Conservation (phyloP, 2,329 filamentous ascomycete species). For the Penicillium rolfsii region DNA sequence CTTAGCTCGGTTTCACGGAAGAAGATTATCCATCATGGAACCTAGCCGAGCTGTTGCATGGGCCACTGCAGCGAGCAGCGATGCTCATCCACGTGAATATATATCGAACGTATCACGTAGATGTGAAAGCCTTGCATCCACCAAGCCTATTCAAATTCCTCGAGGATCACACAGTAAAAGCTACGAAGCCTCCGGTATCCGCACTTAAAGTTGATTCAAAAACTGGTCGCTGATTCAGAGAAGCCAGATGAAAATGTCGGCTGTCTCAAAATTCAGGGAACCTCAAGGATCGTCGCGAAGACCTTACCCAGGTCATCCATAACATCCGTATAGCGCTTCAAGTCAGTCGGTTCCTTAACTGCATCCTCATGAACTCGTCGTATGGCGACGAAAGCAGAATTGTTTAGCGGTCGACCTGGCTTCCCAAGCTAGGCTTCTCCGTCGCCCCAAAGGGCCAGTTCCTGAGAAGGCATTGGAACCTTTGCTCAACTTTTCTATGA, state of each 20-base stretch:
- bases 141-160: conserved; percentile 31
- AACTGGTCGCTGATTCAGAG: conserved; percentile 25
- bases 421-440: conserved; percentile 11
- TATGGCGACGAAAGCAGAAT: conserved; percentile 8
- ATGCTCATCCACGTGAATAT: conserved; percentile 25
- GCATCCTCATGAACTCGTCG: conserved; percentile 8
- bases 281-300: conserved; percentile 13
- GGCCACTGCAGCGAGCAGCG: conserved; percentile 31
- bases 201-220: conserved; percentile 19
- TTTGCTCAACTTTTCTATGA: not conserved
- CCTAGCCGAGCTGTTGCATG: conserved; percentile 24
- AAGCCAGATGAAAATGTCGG: conserved; percentile 21
- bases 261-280: conserved; percentile 13
- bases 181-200: conserved; percentile 24
- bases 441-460: conserved; percentile 4
- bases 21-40: conserved; percentile 1
- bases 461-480: not conserved
- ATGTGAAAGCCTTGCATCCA: conserved; percentile 31
- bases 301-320: conserved; percentile 15
- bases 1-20: not conserved
- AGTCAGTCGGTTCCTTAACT: conserved; percentile 9
- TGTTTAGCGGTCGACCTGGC: conserved; percentile 10
- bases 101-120: conserved; percentile 25
- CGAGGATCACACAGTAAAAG: conserved; percentile 27
- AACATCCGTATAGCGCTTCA: conserved; percentile 9